These are phyloP conservation scores for Crithidia expoeki DNA, from an alignment of 208 protist genomes.

Conservation along the genomic window DNA sequence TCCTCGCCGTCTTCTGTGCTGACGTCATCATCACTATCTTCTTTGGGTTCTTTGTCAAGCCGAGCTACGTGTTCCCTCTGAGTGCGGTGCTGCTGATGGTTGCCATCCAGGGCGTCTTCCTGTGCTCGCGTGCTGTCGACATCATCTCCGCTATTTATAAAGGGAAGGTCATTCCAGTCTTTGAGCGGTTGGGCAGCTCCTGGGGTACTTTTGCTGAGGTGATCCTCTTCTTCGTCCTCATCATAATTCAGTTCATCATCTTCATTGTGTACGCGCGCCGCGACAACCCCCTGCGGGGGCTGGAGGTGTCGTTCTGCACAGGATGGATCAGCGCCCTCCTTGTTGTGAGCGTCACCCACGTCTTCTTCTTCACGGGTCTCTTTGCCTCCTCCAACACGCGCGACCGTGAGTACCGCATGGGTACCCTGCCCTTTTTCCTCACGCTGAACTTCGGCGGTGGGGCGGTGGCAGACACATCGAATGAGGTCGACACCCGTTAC, in stretches of 20 bases:
- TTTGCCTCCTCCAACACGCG: constrained; percentile 28
- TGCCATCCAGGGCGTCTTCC: constrained; percentile 42
- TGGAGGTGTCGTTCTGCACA: constrained; percentile 65
- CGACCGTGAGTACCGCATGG: constrained; percentile 27
- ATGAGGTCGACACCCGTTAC: constrained; percentile 27
- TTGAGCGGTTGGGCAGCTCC: constrained; percentile 47
- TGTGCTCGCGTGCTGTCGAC: constrained; percentile 59
- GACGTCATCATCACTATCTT: constrained; percentile 57
- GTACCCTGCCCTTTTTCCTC: constrained; percentile 53
- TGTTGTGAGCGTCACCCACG: constrained; percentile 46
- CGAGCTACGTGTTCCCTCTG: constrained; percentile 62
- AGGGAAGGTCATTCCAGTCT: constrained; percentile 50
- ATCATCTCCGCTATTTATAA: constrained; percentile 40
- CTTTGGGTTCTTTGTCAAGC: constrained; percentile 58
- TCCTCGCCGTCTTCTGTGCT: constrained; percentile 45
- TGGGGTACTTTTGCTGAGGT: constrained; percentile 47
- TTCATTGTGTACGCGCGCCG: constrained; percentile 49
- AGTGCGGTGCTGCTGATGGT: constrained; percentile 50
- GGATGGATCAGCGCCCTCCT: constrained; percentile 62
- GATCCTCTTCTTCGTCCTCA: constrained; percentile 42
- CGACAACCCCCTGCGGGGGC: constrained; percentile 38
- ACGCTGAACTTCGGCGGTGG: constrained; percentile 41
- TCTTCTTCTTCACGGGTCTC: constrained; percentile 65
- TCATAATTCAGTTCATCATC: constrained; percentile 53
- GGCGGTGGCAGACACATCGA: constrained; percentile 4